Evolutionary conservation across 441 rosid genomes (phyloP), one percentile per base, ranked within the genome.

Genomic region (Capsella rubella): DNA sequence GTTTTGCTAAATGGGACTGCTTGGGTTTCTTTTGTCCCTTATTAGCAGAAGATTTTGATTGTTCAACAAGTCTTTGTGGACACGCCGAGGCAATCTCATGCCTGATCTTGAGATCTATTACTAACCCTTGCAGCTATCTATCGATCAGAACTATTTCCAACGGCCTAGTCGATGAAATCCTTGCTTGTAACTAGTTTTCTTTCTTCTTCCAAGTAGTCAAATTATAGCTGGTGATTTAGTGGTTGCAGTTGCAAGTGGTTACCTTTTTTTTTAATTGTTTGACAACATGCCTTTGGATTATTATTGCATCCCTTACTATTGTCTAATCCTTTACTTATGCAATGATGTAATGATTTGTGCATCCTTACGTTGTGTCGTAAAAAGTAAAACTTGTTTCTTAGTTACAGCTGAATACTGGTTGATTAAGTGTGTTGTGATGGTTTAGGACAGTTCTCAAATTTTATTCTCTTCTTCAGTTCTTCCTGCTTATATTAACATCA

Each of bases 101-200:
- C 37, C 34, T 29, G 39, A 45, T 72, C n/a, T 5, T 73, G 39
- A 65, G 57, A 43, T 73, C 58, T 55, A 25, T 54, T 16, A 43
- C 51, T 53, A 34, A 39, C 47, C 54, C n/a, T 69, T 51, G 10
- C 25, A 32, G 37, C 6, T 18, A 21, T 27, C 34, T 12, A 42
- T 63, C 69, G 31, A 52, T 43, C 62, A 64, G 34, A 43, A 16
- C 62, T 56, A 43, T 73, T 73, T 56, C 46, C 59, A 47, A 16
- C 49, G 42, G 12, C 50, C 25, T 16, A 59, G 4, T 50, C 37
- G 28, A 62, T 39, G 27, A 28, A 28, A 12, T 32, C 29, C 3
- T 60, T 43, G 60, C 79, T 70, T 55, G 60, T 32, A 43, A 10
- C 42, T 34, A 9, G 29, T 49, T 37, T 65, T 21, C 4, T 9